Evolutionary conservation across 202 grass and related monocot genomes (phyloP).

Genomic region (Sporobolus alterniflorus): DNA sequence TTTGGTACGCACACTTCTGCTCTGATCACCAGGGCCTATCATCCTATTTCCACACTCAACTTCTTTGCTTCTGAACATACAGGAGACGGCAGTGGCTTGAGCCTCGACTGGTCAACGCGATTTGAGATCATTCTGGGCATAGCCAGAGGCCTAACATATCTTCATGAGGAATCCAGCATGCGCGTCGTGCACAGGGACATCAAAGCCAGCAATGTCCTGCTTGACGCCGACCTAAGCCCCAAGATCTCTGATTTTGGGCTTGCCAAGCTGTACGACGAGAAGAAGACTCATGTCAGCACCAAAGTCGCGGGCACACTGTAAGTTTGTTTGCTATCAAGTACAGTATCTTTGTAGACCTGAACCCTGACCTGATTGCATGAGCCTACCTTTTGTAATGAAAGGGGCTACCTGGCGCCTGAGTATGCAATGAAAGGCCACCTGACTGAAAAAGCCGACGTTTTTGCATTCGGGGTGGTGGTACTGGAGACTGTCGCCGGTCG

Average conservation of each 20-base stretch:
- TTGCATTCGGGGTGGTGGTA: conserved; percentile 72
- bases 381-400: conserved; percentile 36
- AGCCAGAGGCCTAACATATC: conserved; percentile 74
- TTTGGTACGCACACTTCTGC: conserved; percentile 38
- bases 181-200: conserved; percentile 81
- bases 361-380: not conserved
- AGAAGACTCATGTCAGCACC: conserved; percentile 80
- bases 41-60: not conserved
- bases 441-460: conserved; percentile 85
- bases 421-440: conserved; percentile 94
- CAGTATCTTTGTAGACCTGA: not conserved
- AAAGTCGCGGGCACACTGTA: conserved; percentile 92
- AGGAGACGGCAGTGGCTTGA: conserved; percentile 46
- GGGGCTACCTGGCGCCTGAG: conserved; percentile 89
- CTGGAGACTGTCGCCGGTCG: conserved; percentile 71
- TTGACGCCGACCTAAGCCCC: conserved; percentile 65
- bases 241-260: conserved; percentile 95
- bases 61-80: conserved; percentile 16
- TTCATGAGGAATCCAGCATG: conserved; percentile 74
- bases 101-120: conserved; percentile 66
- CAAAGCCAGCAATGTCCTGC: conserved; percentile 77
- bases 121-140: conserved; percentile 73
- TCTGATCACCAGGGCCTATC: not conserved
- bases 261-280: conserved; percentile 85
- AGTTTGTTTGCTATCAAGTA: conserved; percentile 1